Conservation (phyloP, 768 basidiomycete species). For the Termitomyces sp. region DNA sequence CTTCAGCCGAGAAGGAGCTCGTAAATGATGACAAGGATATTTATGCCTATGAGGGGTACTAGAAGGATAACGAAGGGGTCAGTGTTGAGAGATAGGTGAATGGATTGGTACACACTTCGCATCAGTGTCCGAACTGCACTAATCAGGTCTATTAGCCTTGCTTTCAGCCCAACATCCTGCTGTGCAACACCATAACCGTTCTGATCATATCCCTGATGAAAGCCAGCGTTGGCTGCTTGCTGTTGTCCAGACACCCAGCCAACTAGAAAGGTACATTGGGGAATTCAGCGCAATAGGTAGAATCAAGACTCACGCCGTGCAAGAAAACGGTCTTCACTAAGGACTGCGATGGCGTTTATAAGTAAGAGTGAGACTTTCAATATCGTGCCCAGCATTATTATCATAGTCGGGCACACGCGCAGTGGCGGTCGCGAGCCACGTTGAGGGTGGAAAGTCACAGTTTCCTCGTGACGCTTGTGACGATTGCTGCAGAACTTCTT, state of each 20-base stretch:
- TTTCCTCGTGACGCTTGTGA: constrained; percentile 11
- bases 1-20: constrained; percentile 66
- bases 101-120: constrained; percentile 75
- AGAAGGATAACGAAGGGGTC: constrained; percentile 8
- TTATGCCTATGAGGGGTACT: constrained; percentile 92
- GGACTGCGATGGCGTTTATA: constrained; percentile 91
- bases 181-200: constrained; percentile 48
- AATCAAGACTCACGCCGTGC: constrained; percentile 66
- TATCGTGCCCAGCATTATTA: constrained; percentile 66
- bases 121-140: constrained; percentile 94
- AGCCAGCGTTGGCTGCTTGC: constrained; percentile 51
- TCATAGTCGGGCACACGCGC: constrained; percentile 21
- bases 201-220: constrained; percentile 68
- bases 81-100: constrained; percentile 10
- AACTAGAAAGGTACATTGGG: constrained; percentile 43
- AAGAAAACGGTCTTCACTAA: constrained; percentile 96
- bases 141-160: constrained; percentile 86
- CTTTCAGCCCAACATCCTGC: constrained; percentile 74
- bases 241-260: constrained; percentile 75
- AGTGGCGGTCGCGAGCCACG: constrained; percentile 12
- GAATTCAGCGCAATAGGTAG: constrained; percentile 8
- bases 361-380: constrained; percentile 85
- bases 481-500: constrained; percentile 6
- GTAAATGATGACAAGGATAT: constrained; percentile 84
- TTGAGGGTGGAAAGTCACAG: constrained; percentile 10